Percentiles rank a stretch among this genome's conserved stretches.
Conservation (phyloP, 305 asterid species). For the Petunia hybrid region DNA sequence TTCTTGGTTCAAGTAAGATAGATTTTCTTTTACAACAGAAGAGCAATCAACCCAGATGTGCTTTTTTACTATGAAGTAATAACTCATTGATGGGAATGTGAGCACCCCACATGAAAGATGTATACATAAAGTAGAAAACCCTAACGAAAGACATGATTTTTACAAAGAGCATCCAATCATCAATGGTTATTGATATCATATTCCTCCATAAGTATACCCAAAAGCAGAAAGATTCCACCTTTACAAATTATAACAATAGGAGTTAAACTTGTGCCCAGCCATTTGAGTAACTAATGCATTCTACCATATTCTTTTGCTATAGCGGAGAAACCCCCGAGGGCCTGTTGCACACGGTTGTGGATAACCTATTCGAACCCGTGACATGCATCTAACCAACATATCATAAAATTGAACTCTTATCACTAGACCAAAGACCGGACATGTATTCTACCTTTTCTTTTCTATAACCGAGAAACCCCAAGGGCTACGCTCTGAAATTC, state of each 20-base stretch:
- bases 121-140: background rate
- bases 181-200: background rate
- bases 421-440: too few relatives aligned
- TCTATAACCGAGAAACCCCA: too few relatives aligned
- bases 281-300: background rate
- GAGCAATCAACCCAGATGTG: background rate
- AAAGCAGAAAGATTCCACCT: background rate
- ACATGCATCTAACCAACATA: too few relatives aligned
- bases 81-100: background rate
- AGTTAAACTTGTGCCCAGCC: background rate
- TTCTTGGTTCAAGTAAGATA: background rate
- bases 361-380: too few relatives aligned
- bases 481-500: too few relatives aligned
- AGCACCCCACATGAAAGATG: background rate
- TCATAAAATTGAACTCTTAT: too few relatives aligned
- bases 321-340: too few relatives aligned
- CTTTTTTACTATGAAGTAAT: background rate
- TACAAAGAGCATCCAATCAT: background rate
- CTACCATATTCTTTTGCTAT: background rate
- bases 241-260: conserved; percentile 4
- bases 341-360: too few relatives aligned
- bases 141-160: background rate
- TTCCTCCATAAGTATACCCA: conserved; percentile 16
- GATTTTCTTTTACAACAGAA: too few relatives aligned
- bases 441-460: too few relatives aligned